These are phyloP conservation scores for Trifolium repens DNA, from an alignment of 306 rosid genomes.

Conservation along the genomic window DNA sequence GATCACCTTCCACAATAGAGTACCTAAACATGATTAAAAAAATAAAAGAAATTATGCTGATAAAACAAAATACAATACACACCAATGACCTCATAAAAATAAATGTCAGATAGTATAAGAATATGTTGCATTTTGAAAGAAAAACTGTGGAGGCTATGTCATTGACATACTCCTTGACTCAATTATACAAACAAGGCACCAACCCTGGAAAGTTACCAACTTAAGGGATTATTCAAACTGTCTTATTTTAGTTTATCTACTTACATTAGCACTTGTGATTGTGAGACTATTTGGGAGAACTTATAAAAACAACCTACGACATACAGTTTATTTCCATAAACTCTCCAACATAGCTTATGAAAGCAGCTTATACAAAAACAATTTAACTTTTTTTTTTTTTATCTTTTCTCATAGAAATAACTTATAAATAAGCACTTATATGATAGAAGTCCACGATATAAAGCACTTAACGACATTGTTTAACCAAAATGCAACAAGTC, in stretches of 20 bases:
- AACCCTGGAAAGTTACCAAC: conserved; percentile 1
- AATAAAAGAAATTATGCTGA: neutral
- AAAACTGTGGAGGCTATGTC: neutral
- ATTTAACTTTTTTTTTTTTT: neutral
- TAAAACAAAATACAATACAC: neutral
- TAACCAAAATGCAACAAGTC: neutral
- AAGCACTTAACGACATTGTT: neutral
- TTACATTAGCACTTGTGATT: neutral
- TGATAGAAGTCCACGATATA: neutral
- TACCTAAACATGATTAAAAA: conserved; percentile 59
- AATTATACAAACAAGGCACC: conserved; percentile 4
- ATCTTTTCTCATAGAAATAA: neutral
- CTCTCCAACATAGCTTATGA: neutral
- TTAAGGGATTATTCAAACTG: neutral
- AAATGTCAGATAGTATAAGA: conserved; percentile 14
- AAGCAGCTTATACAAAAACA: neutral
- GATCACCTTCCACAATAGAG: conserved; percentile 86
- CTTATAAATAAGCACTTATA: neutral
- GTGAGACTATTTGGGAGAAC: neutral
- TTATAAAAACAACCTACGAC: neutral
- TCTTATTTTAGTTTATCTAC: neutral
- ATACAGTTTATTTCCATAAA: neutral
- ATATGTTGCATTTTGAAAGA: neutral
- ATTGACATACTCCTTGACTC: neutral
- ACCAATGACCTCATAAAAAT: neutral